A percentile compares a stretch with the other conserved stretches of the same genome.
These are phyloP conservation scores for Cystobasidium ongulense DNA, from an alignment of 768 basidiomycete genomes.

Conservation along the genomic window DNA sequence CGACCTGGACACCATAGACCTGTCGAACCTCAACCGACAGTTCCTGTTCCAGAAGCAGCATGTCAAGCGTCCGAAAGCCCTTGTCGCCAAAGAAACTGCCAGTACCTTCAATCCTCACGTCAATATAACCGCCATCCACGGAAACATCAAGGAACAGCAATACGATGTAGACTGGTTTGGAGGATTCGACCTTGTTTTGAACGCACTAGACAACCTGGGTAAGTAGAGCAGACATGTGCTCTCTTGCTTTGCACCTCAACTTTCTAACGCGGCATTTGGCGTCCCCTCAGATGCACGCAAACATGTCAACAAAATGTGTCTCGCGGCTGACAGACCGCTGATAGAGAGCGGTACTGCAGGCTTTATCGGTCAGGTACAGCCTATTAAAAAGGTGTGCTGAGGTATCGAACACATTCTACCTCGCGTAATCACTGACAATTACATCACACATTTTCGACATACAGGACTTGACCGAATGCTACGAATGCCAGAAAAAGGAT, in stretches of 20 bases:
- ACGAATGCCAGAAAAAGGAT: slow-evolving; percentile 72
- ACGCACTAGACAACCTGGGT: slow-evolving; percentile 95
- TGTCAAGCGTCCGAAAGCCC: slow-evolving; percentile 89
- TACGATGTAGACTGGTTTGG: slow-evolving; percentile 87
- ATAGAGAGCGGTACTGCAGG: slow-evolving; percentile 96
- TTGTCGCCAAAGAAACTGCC: slow-evolving; percentile 79
- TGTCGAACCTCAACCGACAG: slow-evolving; percentile 93
- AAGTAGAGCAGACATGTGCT: slow-evolving; percentile 39
- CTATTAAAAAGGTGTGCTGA: slow-evolving; percentile 64
- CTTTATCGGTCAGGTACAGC: slow-evolving; percentile 93
- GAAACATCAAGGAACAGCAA: slow-evolving; percentile 86
- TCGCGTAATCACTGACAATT: not conserved
- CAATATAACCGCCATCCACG: slow-evolving; percentile 76
- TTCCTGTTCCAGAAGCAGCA: slow-evolving; percentile 96
- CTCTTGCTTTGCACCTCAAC: not conserved
- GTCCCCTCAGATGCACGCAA: slow-evolving; percentile 65
- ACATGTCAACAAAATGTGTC: slow-evolving; percentile 96
- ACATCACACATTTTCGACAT: slow-evolving; percentile 55
- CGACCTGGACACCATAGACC: slow-evolving; percentile 95
- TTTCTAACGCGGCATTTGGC: not conserved
- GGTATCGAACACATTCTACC: not conserved
- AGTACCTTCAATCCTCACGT: slow-evolving; percentile 80
- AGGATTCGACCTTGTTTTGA: slow-evolving; percentile 82
- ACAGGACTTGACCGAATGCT: slow-evolving; percentile 84
- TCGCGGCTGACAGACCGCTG: slow-evolving; percentile 78